Percentiles rank a stretch among this genome's conserved stretches.
Conservation (phyloP, 2,329 filamentous ascomycete species). For the Penicillium sp. region DNA sequence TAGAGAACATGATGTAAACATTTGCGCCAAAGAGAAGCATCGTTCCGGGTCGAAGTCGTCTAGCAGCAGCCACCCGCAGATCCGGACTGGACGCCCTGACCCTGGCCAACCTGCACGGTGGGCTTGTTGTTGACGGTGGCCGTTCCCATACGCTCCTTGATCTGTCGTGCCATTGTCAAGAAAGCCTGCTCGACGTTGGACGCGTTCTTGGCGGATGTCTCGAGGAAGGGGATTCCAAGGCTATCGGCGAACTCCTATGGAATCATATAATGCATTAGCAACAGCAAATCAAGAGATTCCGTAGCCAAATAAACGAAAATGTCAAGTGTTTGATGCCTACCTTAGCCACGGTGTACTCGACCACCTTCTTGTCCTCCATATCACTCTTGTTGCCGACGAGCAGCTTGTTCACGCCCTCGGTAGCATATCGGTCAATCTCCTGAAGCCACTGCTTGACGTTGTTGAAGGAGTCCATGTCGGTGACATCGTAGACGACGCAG, state of each 20-base stretch:
- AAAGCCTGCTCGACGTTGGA: slow-evolving; percentile 99
- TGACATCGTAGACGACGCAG: slow-evolving; percentile 99
- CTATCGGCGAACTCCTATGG: slow-evolving; percentile 94
- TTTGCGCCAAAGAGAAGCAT: slow-evolving; percentile 26
- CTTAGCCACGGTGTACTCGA: slow-evolving; percentile 99
- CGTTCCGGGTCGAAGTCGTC: slow-evolving; percentile 31
- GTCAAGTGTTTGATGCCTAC: slow-evolving; percentile 49
- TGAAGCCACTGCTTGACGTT: slow-evolving; percentile 99
- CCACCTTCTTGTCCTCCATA: slow-evolving; percentile 99
- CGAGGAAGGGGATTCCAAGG: slow-evolving; percentile 97
- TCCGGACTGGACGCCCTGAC: slow-evolving; percentile 85
- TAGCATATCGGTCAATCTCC: slow-evolving; percentile 98
- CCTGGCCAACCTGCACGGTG: slow-evolving; percentile 90
- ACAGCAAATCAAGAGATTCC: background rate
- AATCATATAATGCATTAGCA: slow-evolving; percentile 8
- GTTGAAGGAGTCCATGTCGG: slow-evolving; percentile 99
- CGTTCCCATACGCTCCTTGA: slow-evolving; percentile 99
- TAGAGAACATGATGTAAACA: slow-evolving; percentile 20
- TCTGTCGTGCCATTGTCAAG: slow-evolving; percentile 99
- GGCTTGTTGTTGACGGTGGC: slow-evolving; percentile 98
- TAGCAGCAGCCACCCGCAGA: slow-evolving; percentile 89
- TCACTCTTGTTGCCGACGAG: slow-evolving; percentile 99
- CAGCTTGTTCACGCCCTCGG: slow-evolving; percentile 98
- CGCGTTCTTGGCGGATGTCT: slow-evolving; percentile 99
- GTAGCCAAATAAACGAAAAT: background rate